Base-by-base conservation (phyloP, 108 stramenopile genomes). In the Conticribra guillardii region DNA sequence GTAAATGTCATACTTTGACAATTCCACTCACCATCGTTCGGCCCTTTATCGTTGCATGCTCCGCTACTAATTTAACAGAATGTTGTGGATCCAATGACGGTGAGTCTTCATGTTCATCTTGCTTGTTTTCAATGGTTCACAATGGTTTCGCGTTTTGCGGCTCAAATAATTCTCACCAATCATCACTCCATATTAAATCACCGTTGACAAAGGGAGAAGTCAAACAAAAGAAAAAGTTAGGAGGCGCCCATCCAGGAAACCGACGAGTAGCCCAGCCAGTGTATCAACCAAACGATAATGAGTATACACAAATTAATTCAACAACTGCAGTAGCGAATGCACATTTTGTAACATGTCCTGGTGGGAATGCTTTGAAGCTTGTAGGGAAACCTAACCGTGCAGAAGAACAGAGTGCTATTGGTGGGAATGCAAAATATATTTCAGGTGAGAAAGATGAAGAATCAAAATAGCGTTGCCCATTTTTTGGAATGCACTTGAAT, bases 301-400 rank as follows among this genome's bases (percentile, higher is more conserved):
- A 75, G 3, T 90, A 81, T 60, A 51, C 73, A n/a, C 60, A 73
- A 24, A 64, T 84, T 22, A 52, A 74, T 51, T 48, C 41, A 4
- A 53, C 16, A 23, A 82, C 84, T 5, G 82, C 87, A 7, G 73
- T 83, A 54, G 90, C 89, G 0, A 85, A 75, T 22, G 84, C 82
- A 21, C 93, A 94, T 64, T 94, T 94, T 74, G 87, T 89, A 0
- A 76, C 79, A n/a, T 91, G 89, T 61, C 87, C 89, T 18, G 89
- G 90, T 37, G 93, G 93, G 24, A 94, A 94, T 67, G 93, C 90
- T 11, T 73, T 94, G 58, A 84, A 77, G n/a, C 60, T 91, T 34
- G 79, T 87, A 18, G 88, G 84, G 21, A 76, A 76, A 51, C 75
- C 82, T 58, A 84, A 87, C 45, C 73, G 69, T 18, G 78, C 77